phyloP scores from a whole-genome alignment of 208 protist genomes.

The Zelonia costaricensis region DNA sequence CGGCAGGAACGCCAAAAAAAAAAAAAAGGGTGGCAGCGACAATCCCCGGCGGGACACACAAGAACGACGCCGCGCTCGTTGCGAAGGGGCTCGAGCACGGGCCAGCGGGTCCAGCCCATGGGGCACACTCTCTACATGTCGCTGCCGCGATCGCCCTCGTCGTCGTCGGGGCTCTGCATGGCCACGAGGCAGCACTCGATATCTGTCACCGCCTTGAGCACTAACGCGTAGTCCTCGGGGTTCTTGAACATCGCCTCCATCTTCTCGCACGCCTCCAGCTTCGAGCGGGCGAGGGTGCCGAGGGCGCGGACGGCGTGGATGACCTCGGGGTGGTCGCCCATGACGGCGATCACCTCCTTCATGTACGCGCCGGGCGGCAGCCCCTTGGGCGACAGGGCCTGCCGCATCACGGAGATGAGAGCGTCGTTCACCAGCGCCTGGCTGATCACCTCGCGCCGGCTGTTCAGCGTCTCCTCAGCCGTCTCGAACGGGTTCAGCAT shows the following conservation, averaged over 20 bases:
- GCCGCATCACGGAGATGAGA: conserved; percentile 54
- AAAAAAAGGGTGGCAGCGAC: too few species aligned
- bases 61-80: too few species aligned
- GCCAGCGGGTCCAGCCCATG: too few species aligned
- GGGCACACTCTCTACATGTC: too few species aligned
- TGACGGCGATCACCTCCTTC: conserved; percentile 78
- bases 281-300: conserved; percentile 35
- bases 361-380: conserved; percentile 79
- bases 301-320: conserved; percentile 54
- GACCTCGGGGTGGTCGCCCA: conserved; percentile 56
- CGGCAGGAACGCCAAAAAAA: too few species aligned
- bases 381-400: conserved; percentile 67
- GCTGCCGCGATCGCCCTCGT: conserved; percentile 11
- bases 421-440: conserved; percentile 44
- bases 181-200: conserved; percentile 86
- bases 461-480: conserved; percentile 60
- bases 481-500: conserved; percentile 77
- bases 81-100: too few species aligned
- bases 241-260: conserved; percentile 46
- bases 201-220: conserved; percentile 87
- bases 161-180: conserved; percentile 38
- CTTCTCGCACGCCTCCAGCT: conserved; percentile 64
- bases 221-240: conserved; percentile 83
- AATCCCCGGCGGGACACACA: too few species aligned
- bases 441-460: conserved; percentile 54